Evolutionary conservation across 768 basidiomycete species (phyloP).

Genomic region (Tylopilus vinaceipallidus): DNA sequence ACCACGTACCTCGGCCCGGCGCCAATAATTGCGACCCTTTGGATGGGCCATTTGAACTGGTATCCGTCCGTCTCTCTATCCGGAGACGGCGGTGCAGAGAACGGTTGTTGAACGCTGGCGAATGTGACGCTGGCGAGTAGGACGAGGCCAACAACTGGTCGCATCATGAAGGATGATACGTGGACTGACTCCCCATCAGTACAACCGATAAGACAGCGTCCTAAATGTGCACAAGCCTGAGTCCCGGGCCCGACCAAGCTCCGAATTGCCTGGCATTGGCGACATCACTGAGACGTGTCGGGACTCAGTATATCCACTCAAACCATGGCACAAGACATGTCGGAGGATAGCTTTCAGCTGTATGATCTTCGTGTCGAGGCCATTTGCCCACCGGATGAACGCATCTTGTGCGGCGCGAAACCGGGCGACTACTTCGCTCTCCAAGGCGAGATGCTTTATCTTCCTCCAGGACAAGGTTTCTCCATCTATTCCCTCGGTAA

Average conservation of each 20-base stretch:
- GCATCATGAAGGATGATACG: no score
- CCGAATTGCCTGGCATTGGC: no score
- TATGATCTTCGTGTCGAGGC: constrained; percentile 67
- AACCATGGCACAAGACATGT: constrained; percentile 2
- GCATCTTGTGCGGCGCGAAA: constrained; percentile 64
- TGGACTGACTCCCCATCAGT: no score
- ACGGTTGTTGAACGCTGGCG: neutral
- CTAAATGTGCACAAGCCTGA: no score
- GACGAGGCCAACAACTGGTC: neutral
- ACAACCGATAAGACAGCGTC: no score
- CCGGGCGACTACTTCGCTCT: constrained; percentile 61
- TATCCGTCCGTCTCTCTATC: neutral
- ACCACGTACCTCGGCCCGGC: constrained; percentile 20
- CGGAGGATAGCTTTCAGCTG: constrained; percentile 50
- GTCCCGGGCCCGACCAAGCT: no score
- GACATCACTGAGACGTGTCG: no score
- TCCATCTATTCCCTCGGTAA: constrained; percentile 66
- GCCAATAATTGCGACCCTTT: constrained; percentile 14
- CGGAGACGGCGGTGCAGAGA: neutral
- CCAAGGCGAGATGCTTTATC: constrained; percentile 60
- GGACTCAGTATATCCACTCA: no score
- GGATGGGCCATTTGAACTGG: constrained; percentile 14
- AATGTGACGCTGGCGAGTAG: neutral
- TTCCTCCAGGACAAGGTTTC: constrained; percentile 62
- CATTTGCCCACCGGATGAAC: constrained; percentile 53